Base-by-base conservation (phyloP, 2,329 filamentous ascomycete genomes). In the Cladosporium sp. region DNA sequence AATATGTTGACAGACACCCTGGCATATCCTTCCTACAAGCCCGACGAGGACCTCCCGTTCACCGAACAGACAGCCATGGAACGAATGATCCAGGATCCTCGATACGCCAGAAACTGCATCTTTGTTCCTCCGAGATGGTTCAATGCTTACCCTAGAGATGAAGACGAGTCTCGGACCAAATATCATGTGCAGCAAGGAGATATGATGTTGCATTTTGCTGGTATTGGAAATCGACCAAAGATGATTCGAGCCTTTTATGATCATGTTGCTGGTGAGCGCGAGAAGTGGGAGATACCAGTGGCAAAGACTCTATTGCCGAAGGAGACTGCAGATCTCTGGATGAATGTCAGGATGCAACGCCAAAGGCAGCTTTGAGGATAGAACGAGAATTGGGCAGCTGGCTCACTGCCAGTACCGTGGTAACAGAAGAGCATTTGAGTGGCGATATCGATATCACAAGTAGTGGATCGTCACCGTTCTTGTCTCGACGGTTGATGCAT, bases 141-240 rank as follows among this genome's bases (percentile, higher is more conserved):
- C 62, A 64, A 64, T 35, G 35, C 62, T 23, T 64, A 64, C 28
- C 60, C 49, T 5, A n/a, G 35, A 16, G 35, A 31, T 7, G 57
- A 46, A 31, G 59, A 62, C 29, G 59, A 62, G 29, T 14, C 10
- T 23, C 33, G 21, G 7, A 33, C 31, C 18, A 50, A 49, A 18
- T 64, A 57, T 57, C 74, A 78, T 52, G 78, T 77, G 5, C 74
- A 77, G n/a, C 72, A 75, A 33, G 79, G 79, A 2, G 79, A 81
- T 63, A 76, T 79, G 62, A 67, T 81, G 12, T 76, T 81, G n/a
- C 79, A 81, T 66, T 80, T 81, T 65, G 76, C 79, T 8, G 79
- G 80, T 1, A 69, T 77, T 0, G 55, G 55, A 7, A 68, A 77
- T 10, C 75, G 77, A 21, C 72, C 75, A 26, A 67, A 72, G 50